Percentiles rank a stretch among this genome's conserved stretches.
Conservation (phyloP, 768 basidiomycete species). For the Mycena rosella region DNA sequence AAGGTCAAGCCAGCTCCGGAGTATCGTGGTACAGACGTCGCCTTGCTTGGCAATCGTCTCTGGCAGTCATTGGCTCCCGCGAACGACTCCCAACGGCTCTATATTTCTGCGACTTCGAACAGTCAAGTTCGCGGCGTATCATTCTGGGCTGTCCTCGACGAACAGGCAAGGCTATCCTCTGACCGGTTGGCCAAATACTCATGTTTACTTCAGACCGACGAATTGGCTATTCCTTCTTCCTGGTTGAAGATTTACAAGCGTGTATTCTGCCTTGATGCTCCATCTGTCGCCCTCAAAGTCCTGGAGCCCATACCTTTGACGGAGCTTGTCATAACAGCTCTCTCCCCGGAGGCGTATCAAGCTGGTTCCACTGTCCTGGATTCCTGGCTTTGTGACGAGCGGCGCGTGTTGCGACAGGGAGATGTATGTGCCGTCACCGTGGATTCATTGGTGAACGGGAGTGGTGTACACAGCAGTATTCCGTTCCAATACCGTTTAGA, state of each 20-base stretch:
- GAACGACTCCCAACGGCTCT: constrained; percentile 16
- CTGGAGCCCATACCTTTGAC: constrained; percentile 55
- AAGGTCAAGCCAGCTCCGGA: constrained; percentile 21
- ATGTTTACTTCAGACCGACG: constrained; percentile 41
- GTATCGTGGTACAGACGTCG: constrained; percentile 20
- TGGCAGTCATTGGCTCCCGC: constrained; percentile 15
- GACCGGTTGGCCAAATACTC: not conserved
- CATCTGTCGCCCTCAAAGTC: constrained; percentile 39
- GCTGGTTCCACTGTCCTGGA: constrained; percentile 56
- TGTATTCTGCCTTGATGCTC: constrained; percentile 46
- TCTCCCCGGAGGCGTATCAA: constrained; percentile 63
- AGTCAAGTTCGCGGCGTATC: constrained; percentile 12
- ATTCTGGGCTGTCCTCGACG: constrained; percentile 49
- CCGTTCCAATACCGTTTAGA: constrained; percentile 62
- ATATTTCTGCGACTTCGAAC: constrained; percentile 28
- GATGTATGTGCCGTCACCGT: constrained; percentile 50
- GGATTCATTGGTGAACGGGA: constrained; percentile 33
- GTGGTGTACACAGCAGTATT: constrained; percentile 27
- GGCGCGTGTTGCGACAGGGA: constrained; percentile 67
- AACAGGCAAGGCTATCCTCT: constrained; percentile 50
- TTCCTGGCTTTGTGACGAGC: constrained; percentile 55
- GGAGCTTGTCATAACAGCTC: constrained; percentile 65
- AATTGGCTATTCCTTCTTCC: constrained; percentile 55
- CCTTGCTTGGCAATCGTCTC: constrained; percentile 15
- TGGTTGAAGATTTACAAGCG: constrained; percentile 54